Conservation (phyloP, 169 alveolate species). For the Eimeria brunetti region DNA sequence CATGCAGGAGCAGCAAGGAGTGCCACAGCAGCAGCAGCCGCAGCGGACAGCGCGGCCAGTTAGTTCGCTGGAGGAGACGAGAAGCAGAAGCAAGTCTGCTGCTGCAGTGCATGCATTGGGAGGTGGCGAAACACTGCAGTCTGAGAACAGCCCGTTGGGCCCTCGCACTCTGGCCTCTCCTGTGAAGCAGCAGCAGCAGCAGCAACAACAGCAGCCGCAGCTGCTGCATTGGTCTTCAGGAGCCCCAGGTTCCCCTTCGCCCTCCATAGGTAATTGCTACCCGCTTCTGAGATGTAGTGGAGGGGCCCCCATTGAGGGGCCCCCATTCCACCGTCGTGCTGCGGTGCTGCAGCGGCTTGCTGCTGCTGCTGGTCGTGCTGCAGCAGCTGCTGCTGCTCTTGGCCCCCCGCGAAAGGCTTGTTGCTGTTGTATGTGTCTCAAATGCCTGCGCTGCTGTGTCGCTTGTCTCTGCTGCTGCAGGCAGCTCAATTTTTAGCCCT, state of each 20-base stretch:
- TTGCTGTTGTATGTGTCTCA: neutral
- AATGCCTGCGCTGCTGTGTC: neutral
- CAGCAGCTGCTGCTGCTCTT: neutral
- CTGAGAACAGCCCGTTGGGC: constrained; percentile 12
- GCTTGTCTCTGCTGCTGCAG: neutral
- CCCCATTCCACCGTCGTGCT: neutral
- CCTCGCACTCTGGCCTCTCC: constrained; percentile 54
- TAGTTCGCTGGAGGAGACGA: constrained; percentile 49
- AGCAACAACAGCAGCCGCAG: neutral
- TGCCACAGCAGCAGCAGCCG: constrained; percentile 41
- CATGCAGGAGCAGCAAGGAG: constrained; percentile 13
- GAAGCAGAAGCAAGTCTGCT: neutral
- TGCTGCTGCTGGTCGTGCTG: no score
- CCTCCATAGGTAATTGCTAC: neutral
- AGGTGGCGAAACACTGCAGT: constrained; percentile 20
- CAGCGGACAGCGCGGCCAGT: constrained; percentile 29
- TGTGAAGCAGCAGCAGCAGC: constrained; percentile 43
- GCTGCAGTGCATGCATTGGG: neutral
- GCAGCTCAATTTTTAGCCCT: neutral
- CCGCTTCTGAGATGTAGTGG: neutral
- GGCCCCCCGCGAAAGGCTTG: no score
- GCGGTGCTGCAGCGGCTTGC: neutral
- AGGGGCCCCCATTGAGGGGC: no score
- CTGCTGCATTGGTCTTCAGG: no score
- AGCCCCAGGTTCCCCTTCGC: neutral